Base-by-base conservation (phyloP, 2,329 filamentous ascomycete species). In the Cercospora zeae-maydis region DNA sequence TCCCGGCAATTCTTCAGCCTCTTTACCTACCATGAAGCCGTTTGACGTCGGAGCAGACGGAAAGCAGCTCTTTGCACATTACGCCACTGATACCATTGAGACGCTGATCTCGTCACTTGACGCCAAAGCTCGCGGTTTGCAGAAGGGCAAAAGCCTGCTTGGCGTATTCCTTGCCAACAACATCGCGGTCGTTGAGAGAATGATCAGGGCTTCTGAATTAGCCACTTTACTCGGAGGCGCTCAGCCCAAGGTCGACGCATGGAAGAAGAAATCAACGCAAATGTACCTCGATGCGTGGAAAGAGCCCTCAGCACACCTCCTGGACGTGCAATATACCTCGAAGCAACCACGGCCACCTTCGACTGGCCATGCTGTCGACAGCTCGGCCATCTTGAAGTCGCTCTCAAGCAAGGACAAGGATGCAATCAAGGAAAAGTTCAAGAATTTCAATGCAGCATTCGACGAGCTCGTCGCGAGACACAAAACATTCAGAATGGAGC, bases 371-470 rank as follows among this genome's bases (percentile, higher is more conserved):
- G 76, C 77, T 21, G 81, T 88, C 52, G 93, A 97, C 76, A 95
- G 91, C 1, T 87, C 88, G 14, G 89, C 89, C 0, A 90, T 97
- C 62, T 82, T 98, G 63, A 96, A 96, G 77, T 85, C 85, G 0
- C 81, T 98, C 2, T 87, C 85, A 51, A 92, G 88, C 71, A 97
- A 96, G 76, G 95, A 99, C 74, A 96, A 93, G 77, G 95, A 99
- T 74, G 88, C 88, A 62, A 96, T 98, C 78, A 99, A 99, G 78
- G 88, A 92, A 76, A 98, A 98, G 78, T 99, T 97, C 77, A 87
- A 90, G 71, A 86, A 87, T 45, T 99, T 99, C 81, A 99, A 99
- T 75, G 81, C 84, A 8, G 87, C 85, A 49, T 99, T 99, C 74
- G 95, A 99, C 67, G 93, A 96, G 31, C 84, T 97, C 77, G 87